phyloP scores from a whole-genome alignment of 2,329 filamentous ascomycete genomes.

The Cladophialophora exuberans region DNA sequence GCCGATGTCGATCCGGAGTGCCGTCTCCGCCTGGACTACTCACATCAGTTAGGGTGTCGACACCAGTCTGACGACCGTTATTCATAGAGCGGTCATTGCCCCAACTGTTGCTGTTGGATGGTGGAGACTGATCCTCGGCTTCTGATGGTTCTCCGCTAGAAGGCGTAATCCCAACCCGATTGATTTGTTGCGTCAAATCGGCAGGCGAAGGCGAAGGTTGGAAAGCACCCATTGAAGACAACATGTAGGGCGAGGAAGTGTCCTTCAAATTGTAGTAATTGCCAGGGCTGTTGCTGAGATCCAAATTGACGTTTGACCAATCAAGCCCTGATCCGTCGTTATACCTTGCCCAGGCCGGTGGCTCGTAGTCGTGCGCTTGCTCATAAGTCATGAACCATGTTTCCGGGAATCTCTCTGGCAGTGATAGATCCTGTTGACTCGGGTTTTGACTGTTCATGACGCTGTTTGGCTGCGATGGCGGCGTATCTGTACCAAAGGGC shows the following conservation, averaged over 20 bases:
- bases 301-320: conserved; percentile 52
- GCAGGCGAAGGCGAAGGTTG: conserved; percentile 11
- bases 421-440: conserved; percentile 31
- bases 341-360: conserved; percentile 21
- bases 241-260: conserved; percentile 35
- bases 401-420: conserved; percentile 44
- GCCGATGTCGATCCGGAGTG: conserved; percentile 45
- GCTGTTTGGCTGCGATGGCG: conserved; percentile 32
- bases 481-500: conserved; percentile 39
- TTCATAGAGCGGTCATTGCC: conserved; percentile 16
- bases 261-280: conserved; percentile 13
- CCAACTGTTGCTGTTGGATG: conserved; percentile 16
- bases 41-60: conserved; percentile 38
- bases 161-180: conserved; percentile 42
- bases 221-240: conserved; percentile 29
- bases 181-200: conserved; percentile 24
- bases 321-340: conserved; percentile 40
- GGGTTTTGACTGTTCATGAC: conserved; percentile 35
- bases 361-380: conserved; percentile 39
- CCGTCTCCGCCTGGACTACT: conserved; percentile 44
- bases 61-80: conserved; percentile 34
- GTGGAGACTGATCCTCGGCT: conserved; percentile 45
- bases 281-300: conserved; percentile 3
- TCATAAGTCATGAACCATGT: conserved; percentile 49
- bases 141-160: conserved; percentile 56